Percentiles rank a stretch among this genome's conserved stretches.
These are phyloP conservation scores for Ganoderma lingzhi DNA, from an alignment of 1,284 basidiomycete species.

Conservation along the genomic window DNA sequence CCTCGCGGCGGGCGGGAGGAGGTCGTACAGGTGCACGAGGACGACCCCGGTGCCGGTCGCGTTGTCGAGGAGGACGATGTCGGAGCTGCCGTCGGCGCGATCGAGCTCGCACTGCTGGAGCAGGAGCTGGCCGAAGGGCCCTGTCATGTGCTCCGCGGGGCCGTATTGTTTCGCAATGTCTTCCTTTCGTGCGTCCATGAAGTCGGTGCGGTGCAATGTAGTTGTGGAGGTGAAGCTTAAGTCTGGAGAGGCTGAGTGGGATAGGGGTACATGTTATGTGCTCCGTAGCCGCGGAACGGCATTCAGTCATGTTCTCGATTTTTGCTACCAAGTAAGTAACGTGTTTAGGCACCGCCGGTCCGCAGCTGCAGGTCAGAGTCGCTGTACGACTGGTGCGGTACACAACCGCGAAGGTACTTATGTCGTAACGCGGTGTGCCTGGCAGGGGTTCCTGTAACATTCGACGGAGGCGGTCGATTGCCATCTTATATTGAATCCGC, in stretches of 20 bases:
- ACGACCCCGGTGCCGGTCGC: conserved; percentile 20
- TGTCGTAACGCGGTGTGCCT: too few species aligned
- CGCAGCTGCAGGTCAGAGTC: too few species aligned
- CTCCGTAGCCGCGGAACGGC: background rate
- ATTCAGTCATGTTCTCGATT: background rate
- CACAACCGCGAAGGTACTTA: too few species aligned
- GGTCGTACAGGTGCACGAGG: conserved; percentile 15
- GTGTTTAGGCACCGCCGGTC: too few species aligned
- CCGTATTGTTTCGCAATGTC: conserved; percentile 14
- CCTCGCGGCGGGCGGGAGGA: conserved; percentile 12
- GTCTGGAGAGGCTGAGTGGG: background rate
- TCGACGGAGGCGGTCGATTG: too few species aligned
- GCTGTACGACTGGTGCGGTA: too few species aligned
- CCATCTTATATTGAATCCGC: too few species aligned
- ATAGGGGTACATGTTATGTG: background rate
- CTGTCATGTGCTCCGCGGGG: conserved; percentile 11
- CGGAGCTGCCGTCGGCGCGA: conserved; percentile 13
- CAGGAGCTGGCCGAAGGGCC: conserved; percentile 16
- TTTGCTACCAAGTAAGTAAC: too few species aligned
- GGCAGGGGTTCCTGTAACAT: too few species aligned
- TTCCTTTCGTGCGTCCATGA: conserved; percentile 5
- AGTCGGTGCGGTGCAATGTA: background rate
- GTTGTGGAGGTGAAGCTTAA: background rate
- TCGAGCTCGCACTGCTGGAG: conserved; percentile 17
- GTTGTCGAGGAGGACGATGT: conserved; percentile 22